Conservation (phyloP, 2,329 filamentous ascomycete species). For the Pseudodiploospora longispora region DNA sequence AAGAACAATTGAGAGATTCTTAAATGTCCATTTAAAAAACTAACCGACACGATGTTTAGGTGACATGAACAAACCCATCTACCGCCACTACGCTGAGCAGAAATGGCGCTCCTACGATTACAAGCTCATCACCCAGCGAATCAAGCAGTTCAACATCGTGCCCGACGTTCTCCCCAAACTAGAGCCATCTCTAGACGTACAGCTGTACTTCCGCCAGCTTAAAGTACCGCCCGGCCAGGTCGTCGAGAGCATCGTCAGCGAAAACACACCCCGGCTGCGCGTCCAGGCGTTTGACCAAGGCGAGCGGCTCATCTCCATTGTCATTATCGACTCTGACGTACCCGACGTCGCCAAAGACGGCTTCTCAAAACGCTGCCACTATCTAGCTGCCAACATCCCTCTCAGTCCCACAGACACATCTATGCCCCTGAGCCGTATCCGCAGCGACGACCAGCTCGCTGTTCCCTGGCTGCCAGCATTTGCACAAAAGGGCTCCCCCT, state of each 20-base stretch:
- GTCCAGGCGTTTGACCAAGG: slow-evolving; percentile 81
- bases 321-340: slow-evolving; percentile 84
- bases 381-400: slow-evolving; percentile 62
- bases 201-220: slow-evolving; percentile 67
- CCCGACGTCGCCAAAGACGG: slow-evolving; percentile 66
- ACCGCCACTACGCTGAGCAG: slow-evolving; percentile 76
- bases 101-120: slow-evolving; percentile 84
- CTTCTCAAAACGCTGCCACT: slow-evolving; percentile 80
- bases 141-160: slow-evolving; percentile 76
- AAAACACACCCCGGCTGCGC: slow-evolving; percentile 64
- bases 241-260: slow-evolving; percentile 66
- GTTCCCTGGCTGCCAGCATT: slow-evolving; percentile 78
- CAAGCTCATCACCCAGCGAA: slow-evolving; percentile 73
- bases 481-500: slow-evolving; percentile 81
- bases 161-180: slow-evolving; percentile 81
- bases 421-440: slow-evolving; percentile 57
- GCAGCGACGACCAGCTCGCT: slow-evolving; percentile 56
- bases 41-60: slow-evolving; percentile 39
- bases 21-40: slow-evolving; percentile 11
- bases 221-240: slow-evolving; percentile 69
- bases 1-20: not conserved
- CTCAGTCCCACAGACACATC: slow-evolving; percentile 45
- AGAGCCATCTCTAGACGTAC: slow-evolving; percentile 70
- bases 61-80: slow-evolving; percentile 94
- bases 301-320: slow-evolving; percentile 73